Base-by-base conservation (phyloP, 176 grass and related monocot genomes). In the Hsuehochloa calcarea region DNA sequence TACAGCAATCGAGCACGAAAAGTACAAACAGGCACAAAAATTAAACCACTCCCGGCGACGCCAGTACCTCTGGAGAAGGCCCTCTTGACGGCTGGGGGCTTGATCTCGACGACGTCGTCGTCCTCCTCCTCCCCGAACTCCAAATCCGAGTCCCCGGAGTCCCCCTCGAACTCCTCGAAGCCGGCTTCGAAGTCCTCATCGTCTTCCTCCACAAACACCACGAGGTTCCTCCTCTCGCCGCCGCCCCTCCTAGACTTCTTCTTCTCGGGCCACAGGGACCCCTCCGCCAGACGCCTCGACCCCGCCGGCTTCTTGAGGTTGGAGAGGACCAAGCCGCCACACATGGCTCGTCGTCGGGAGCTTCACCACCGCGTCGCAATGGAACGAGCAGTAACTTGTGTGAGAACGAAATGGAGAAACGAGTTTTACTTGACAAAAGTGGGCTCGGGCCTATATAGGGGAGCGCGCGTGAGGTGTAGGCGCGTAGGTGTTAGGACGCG, bases 251-350 rank as follows among this genome's bases (percentile, higher is more conserved):
- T 82, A 62, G 77, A 40, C 84, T 91, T 87, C 85, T 97, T 95
- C 82, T 88, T 75, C 54, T 92, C 86, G 61, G 89, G 85, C 89
- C 92, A 97, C 52, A 88, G 87, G 79, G 74, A 80, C 62, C 81
- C 85, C 10, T 87, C 91, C 9, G 91, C 77, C n/a, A 89, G 45
- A 79, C 87, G 73, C 72, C 75, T 63, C 9, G 75, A 39, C 54
- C 3, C 17, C 71, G 41, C 80, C 49, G 83, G 27, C 38, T 79
- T 71, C 66, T 88, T 85, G 45, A 87, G 87, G 55, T 72, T 31
- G 9, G 78, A 68, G 75, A 98, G 73, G 62, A 95, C 92, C 68
- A 89, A 91, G 27, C 96, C 96, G 71, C 96, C 93, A n/a, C 96
- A 98, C 96, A 98, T 98, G 85, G 67, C 73, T 75, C 74, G 69